Evolutionary conservation across 768 basidiomycete genomes (phyloP), one percentile per base, ranked within the genome.

Genomic region (Butyriboletus loyo): DNA sequence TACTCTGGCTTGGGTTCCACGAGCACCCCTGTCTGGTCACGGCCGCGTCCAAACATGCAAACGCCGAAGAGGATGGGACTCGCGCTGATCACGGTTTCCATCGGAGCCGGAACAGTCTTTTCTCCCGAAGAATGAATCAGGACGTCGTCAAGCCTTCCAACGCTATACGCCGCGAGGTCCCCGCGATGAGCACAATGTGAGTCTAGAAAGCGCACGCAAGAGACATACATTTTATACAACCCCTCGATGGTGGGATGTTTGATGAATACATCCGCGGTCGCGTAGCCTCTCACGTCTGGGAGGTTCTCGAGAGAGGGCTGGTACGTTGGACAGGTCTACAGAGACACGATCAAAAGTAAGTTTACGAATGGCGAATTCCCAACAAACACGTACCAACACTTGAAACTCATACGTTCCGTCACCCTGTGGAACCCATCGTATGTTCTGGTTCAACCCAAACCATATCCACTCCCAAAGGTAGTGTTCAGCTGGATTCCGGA

Each of bases 181-280:
- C 17, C 7, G 8, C 4, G 39, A 24, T 40, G 24, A 40, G 24
- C 17, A 17, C 39, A 9, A 7, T 4, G 14, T 15, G 22, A 24
- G 22, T 24, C 39, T 15, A 37, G 39, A 15, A n/a, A 15, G 5
- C 14, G 10, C 7, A 9, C 11, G 13, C 7, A 24, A 15, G 22
- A 34, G 32, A 50, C 53, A 4, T 50, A 78, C 77, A 78, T 65
- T 59, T 71, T 77, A 69, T 73, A 81, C 22, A 76, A 59, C 17
- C 68, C 64, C 7, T 71, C 60, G 7, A 73, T 71, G 6, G 71
- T 73, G 1, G 79, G 78, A 55, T 81, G 80, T 19, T 65, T 68
- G 30, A 70, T 49, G 52, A 75, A 77, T 6, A 78, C 56, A 61
- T 79, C 79, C 4, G 70, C 71, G 10, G 73, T 77, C 2, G 72